A percentile compares a stretch with the other conserved stretches of the same genome.
phyloP scores from a whole-genome alignment of 371 early-diverging fungal genomes.

The Rhizomucor miehei region DNA sequence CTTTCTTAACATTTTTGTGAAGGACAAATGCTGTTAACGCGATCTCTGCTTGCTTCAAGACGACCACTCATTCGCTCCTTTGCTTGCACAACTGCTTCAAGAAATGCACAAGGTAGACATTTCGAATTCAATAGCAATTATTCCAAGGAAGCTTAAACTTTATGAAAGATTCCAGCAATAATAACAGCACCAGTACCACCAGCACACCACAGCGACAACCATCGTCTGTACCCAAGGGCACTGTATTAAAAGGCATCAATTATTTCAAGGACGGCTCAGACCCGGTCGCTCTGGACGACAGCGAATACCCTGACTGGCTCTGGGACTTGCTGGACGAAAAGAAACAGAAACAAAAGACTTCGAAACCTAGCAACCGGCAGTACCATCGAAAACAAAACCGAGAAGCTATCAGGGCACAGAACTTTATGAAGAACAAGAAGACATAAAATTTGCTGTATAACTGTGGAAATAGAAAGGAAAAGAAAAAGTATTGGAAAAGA shows the following conservation, averaged over 20 bases:
- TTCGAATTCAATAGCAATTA: no score
- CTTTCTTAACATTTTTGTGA: no score
- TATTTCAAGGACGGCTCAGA: constrained; percentile 78
- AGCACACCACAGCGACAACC: constrained; percentile 11
- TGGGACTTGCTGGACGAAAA: constrained; percentile 81
- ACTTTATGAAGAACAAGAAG: constrained; percentile 82
- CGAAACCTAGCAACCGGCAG: constrained; percentile 53
- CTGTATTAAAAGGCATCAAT: constrained; percentile 83
- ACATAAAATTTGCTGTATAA: constrained; percentile 29
- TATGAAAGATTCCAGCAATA: neutral
- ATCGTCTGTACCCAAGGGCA: constrained; percentile 74
- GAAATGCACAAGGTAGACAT: no score
- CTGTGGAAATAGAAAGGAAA: no score
- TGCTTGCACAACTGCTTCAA: no score
- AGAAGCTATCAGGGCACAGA: constrained; percentile 65
- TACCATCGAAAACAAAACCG: constrained; percentile 66
- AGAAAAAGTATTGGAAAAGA: no score
- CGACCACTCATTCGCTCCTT: no score
- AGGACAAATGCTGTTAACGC: no score
- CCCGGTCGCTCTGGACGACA: constrained; percentile 84
- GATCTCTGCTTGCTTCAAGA: no score
- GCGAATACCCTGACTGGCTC: constrained; percentile 90
- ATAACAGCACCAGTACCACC: neutral
- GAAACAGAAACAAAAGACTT: constrained; percentile 46
- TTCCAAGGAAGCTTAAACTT: no score